Percentiles rank a stretch among this genome's conserved stretches.
phyloP scores from a whole-genome alignment of 2,329 filamentous ascomycete species.

The Monosporascus ibericus region DNA sequence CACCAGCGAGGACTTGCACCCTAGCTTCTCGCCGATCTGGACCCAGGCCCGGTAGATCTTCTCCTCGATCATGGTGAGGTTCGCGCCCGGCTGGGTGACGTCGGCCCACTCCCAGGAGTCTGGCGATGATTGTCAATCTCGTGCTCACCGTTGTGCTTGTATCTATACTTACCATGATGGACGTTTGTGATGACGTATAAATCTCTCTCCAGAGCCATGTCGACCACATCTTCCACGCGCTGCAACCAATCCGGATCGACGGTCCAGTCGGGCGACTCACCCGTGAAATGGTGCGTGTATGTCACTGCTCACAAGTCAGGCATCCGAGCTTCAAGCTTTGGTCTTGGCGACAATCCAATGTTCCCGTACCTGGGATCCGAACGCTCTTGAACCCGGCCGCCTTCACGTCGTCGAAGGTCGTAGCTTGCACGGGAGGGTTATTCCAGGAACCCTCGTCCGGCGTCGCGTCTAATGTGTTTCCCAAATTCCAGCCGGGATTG shows the following conservation, averaged over 20 bases:
- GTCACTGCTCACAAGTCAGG: constrained; percentile 35
- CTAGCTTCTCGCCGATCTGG: constrained; percentile 49
- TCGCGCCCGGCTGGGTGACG: constrained; percentile 36
- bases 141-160: neutral
- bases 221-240: constrained; percentile 51
- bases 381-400: constrained; percentile 51
- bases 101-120: constrained; percentile 56
- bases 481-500: constrained; percentile 55
- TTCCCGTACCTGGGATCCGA: constrained; percentile 40
- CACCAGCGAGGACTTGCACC: constrained; percentile 46
- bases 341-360: neutral
- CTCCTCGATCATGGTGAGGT: constrained; percentile 47
- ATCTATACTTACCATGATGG: constrained; percentile 37
- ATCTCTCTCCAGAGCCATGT: constrained; percentile 44
- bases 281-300: constrained; percentile 50
- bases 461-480: constrained; percentile 52
- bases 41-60: constrained; percentile 51
- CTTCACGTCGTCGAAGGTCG: constrained; percentile 46
- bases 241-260: constrained; percentile 50
- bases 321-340: neutral
- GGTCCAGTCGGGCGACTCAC: constrained; percentile 44
- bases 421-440: constrained; percentile 42
- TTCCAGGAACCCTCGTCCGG: constrained; percentile 54
- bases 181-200: constrained; percentile 51
- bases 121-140: constrained; percentile 1